phyloP scores from a whole-genome alignment of 768 basidiomycete species.

The Harrya chromipes region DNA sequence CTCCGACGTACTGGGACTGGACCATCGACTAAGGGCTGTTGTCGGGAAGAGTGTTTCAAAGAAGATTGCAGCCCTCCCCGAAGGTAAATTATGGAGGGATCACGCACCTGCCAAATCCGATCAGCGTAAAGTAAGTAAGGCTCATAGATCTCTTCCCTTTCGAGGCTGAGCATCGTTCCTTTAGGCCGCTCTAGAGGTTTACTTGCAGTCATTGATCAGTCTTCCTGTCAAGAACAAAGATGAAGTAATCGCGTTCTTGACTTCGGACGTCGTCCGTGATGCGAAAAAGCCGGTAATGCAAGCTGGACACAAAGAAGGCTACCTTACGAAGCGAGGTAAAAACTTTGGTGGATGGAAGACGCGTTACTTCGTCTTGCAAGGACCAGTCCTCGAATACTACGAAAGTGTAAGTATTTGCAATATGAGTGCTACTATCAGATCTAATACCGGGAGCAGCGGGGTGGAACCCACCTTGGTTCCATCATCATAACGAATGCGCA shows the following conservation, averaged over 20 bases:
- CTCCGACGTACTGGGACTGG: conserved; percentile 86
- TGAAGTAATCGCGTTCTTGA: conserved; percentile 90
- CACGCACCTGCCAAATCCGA: conserved; percentile 96
- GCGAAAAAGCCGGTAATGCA: conserved; percentile 74
- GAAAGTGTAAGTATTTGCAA: conserved; percentile 72
- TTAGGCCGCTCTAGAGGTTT: conserved; percentile 76
- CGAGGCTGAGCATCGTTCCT: conserved; percentile 7
- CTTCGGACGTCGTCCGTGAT: conserved; percentile 80
- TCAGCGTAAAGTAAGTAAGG: conserved; percentile 77
- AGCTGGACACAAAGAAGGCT: conserved; percentile 88
- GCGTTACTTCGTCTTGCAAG: conserved; percentile 90
- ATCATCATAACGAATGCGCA: conserved; percentile 90
- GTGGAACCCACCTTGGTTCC: conserved; percentile 87
- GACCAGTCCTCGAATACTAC: conserved; percentile 89
- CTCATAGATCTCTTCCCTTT: background rate
- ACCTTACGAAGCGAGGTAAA: conserved; percentile 93
- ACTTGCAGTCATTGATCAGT: conserved; percentile 78
- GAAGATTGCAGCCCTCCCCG: conserved; percentile 79
- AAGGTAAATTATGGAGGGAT: conserved; percentile 94
- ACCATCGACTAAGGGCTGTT: conserved; percentile 62
- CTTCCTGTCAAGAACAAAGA: conserved; percentile 84
- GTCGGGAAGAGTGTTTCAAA: conserved; percentile 67
- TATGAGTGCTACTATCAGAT: conserved; percentile 5
- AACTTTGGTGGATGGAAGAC: conserved; percentile 99
- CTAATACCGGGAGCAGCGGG: conserved; percentile 53